phyloP scores from a whole-genome alignment of 2,329 filamentous ascomycete species.

The Apiospora hydei region DNA sequence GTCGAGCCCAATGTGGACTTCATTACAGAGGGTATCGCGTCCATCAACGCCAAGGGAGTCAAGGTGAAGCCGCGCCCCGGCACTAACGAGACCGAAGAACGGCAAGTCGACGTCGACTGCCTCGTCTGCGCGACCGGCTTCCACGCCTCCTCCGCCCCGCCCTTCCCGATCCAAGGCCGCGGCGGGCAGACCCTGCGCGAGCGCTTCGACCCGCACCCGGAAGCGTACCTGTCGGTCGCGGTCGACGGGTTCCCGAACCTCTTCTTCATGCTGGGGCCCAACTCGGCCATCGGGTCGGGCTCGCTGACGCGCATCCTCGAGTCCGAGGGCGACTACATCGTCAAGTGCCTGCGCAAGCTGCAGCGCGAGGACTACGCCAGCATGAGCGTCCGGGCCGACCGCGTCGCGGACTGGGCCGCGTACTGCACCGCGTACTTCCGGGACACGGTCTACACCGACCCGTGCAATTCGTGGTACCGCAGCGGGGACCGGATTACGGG shows the following conservation, averaged over 20 bases:
- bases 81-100: neutral
- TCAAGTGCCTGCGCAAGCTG: constrained; percentile 54
- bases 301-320: constrained; percentile 56
- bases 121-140: constrained; percentile 58
- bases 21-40: constrained; percentile 43
- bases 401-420: constrained; percentile 54
- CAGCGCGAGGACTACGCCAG: constrained; percentile 54
- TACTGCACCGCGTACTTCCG: constrained; percentile 57
- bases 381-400: constrained; percentile 51
- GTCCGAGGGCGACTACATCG: constrained; percentile 55
- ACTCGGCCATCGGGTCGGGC: constrained; percentile 55
- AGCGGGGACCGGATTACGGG: constrained; percentile 50
- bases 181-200: constrained; percentile 45
- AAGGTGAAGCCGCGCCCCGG: constrained; percentile 19
- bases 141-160: constrained; percentile 48
- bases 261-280: constrained; percentile 57
- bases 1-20: constrained; percentile 50
- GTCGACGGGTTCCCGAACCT: constrained; percentile 58
- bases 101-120: constrained; percentile 49
- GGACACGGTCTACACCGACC: constrained; percentile 54
- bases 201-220: constrained; percentile 48
- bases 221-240: constrained; percentile 54
- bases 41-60: constrained; percentile 47
- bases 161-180: constrained; percentile 51
- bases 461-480: constrained; percentile 63